These are phyloP conservation scores for Suillus occidentalis DNA, from an alignment of 768 basidiomycete species.

Conservation along the genomic window DNA sequence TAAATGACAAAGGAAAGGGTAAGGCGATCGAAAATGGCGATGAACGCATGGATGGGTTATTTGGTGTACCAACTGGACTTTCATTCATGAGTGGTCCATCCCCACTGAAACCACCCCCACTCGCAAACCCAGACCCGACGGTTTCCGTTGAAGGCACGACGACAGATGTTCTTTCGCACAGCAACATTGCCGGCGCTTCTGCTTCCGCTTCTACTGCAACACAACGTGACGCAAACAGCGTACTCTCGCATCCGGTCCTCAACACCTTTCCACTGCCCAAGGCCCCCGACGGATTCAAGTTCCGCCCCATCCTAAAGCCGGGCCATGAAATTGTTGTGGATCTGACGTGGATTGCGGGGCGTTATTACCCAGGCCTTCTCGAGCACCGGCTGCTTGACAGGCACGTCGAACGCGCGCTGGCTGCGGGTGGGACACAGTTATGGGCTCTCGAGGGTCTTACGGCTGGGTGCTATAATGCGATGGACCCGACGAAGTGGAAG, in stretches of 20 bases:
- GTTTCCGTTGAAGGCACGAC: conserved; percentile 21
- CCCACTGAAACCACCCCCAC: conserved; percentile 32
- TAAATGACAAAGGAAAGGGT: conserved; percentile 27
- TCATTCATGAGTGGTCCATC: conserved; percentile 19
- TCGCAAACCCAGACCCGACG: conserved; percentile 31
- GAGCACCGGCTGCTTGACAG: conserved; percentile 58
- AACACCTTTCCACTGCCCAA: conserved; percentile 50
- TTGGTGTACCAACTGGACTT: conserved; percentile 6
- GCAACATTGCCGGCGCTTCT: conserved; percentile 22
- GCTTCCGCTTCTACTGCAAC: conserved; percentile 10
- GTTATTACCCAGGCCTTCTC: conserved; percentile 78
- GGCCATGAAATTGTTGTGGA: conserved; percentile 68
- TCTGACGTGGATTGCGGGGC: conserved; percentile 69
- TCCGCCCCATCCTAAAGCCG: conserved; percentile 62
- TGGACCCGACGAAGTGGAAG: conserved; percentile 67
- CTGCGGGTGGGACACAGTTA: conserved; percentile 45
- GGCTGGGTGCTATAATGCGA: conserved; percentile 65
- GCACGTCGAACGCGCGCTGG: conserved; percentile 40
- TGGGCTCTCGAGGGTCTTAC: conserved; percentile 74
- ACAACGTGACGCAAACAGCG: conserved; percentile 24
- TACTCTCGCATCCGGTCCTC: conserved; percentile 38
- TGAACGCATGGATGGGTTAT: conserved; percentile 8
- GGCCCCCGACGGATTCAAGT: conserved; percentile 67
- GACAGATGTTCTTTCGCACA: conserved; percentile 13
- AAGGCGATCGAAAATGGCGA: conserved; percentile 29